phyloP scores from a whole-genome alignment of 345 rosid species.

The Trapa incisa region DNA sequence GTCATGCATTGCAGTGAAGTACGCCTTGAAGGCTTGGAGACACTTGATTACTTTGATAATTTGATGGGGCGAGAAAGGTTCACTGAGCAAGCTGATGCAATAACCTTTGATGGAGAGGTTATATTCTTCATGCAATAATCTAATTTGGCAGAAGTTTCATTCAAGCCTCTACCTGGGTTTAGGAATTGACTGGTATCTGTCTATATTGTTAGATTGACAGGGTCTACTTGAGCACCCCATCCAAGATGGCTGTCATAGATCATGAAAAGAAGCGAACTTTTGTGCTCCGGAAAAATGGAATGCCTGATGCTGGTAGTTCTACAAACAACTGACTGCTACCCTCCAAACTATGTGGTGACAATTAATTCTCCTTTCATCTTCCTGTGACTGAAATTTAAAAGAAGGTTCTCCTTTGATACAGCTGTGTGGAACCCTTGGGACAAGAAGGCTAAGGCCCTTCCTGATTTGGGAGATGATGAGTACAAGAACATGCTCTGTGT shows the following conservation, averaged over 20 bases:
- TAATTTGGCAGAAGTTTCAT: background rate
- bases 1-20: slow-evolving; percentile 64
- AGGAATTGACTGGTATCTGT: background rate
- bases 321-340: no score
- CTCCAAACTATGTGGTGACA: background rate
- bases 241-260: slow-evolving; percentile 86
- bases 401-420: slow-evolving; percentile 17
- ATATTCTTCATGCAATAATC: background rate
- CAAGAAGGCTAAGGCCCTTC: slow-evolving; percentile 63
- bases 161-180: background rate
- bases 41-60: slow-evolving; percentile 85
- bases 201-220: slow-evolving; percentile 42
- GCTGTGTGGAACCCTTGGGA: slow-evolving; percentile 97
- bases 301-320: slow-evolving; percentile 70
- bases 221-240: slow-evolving; percentile 79
- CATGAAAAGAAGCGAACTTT: slow-evolving; percentile 93
- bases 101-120: slow-evolving; percentile 92
- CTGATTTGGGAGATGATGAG: slow-evolving; percentile 79
- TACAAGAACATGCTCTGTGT: slow-evolving; percentile 77
- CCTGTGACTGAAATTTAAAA: background rate
- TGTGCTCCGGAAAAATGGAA: slow-evolving; percentile 69
- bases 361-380: background rate
- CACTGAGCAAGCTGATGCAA: slow-evolving; percentile 97
- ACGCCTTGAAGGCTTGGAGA: slow-evolving; percentile 95
- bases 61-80: slow-evolving; percentile 48